phyloP scores from a whole-genome alignment of 163 green algal genomes.

The Smithsoniella earleae region DNA sequence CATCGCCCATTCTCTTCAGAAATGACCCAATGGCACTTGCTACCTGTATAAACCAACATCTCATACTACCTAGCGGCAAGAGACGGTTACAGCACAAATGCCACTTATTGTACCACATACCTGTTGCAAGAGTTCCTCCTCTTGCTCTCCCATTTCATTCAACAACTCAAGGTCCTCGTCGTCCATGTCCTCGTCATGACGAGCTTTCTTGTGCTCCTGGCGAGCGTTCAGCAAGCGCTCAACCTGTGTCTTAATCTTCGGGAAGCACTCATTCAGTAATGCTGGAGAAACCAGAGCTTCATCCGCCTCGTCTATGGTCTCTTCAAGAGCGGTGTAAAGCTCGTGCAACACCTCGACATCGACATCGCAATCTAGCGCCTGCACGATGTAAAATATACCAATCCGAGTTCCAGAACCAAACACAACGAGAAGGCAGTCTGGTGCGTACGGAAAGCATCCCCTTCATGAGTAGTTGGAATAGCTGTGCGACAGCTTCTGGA shows the following conservation, averaged over 20 bases:
- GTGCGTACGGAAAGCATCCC: not conserved
- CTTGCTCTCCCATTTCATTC: slow-evolving; percentile 44
- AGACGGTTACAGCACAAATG: no score
- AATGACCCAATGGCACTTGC: slow-evolving; percentile 1
- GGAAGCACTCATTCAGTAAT: slow-evolving; percentile 32
- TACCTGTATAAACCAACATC: no score
- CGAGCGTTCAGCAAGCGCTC: slow-evolving; percentile 33
- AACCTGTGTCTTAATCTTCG: slow-evolving; percentile 38
- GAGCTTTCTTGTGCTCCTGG: slow-evolving; percentile 39
- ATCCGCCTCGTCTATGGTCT: slow-evolving; percentile 12
- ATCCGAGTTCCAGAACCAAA: no score
- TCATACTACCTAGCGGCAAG: no score
- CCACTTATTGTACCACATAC: no score
- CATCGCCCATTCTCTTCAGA: slow-evolving; percentile 8
- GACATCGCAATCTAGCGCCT: slow-evolving; percentile 44
- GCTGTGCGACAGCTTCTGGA: not conserved
- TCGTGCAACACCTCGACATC: slow-evolving; percentile 22
- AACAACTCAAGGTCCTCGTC: slow-evolving; percentile 51
- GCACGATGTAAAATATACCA: slow-evolving; percentile 50
- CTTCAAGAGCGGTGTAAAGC: slow-evolving; percentile 24
- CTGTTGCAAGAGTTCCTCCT: slow-evolving; percentile 46
- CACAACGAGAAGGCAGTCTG: slow-evolving; percentile 42
- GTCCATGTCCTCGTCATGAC: slow-evolving; percentile 54
- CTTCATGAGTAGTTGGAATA: slow-evolving; percentile 21
- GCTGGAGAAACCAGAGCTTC: slow-evolving; percentile 36